Evolutionary conservation across 2,329 filamentous ascomycete species (phyloP).

Genomic region (Coniochaeta sp.): DNA sequence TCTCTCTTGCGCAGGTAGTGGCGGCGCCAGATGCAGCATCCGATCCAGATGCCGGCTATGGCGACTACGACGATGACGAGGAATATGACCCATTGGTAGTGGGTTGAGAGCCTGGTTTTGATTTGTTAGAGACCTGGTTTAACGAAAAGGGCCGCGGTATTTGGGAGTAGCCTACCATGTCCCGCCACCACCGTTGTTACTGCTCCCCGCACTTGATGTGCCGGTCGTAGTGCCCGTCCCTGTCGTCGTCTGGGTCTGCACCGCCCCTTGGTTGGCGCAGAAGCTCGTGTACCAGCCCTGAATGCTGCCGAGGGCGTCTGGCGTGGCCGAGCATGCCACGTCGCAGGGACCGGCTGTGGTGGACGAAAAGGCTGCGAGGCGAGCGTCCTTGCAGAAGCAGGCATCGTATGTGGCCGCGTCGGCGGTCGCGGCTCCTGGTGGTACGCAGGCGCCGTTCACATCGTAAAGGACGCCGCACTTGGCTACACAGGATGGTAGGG

Average conservation of each 20-base stretch:
- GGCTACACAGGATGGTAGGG: constrained; percentile 14
- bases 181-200: constrained; percentile 24
- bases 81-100: constrained; percentile 79
- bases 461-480: constrained; percentile 29
- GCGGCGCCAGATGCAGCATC: constrained; percentile 63
- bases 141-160: neutral
- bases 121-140: neutral
- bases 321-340: constrained; percentile 40
- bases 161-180: constrained; percentile 34
- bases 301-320: constrained; percentile 47
- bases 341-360: constrained; percentile 56
- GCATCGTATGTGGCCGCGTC: constrained; percentile 47
- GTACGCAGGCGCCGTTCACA: constrained; percentile 65
- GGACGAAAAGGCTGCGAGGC: constrained; percentile 50
- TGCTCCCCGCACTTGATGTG: constrained; percentile 15
- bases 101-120: constrained; percentile 53
- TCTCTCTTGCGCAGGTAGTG: constrained; percentile 67
- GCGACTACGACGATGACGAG: constrained; percentile 65
- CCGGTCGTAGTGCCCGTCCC: constrained; percentile 16
- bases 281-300: constrained; percentile 63
- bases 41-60: constrained; percentile 59
- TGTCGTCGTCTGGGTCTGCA: constrained; percentile 13
- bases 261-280: constrained; percentile 41
- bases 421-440: constrained; percentile 41
- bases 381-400: constrained; percentile 66